These are phyloP conservation scores for Corymbia citriodora DNA, from an alignment of 441 rosid genomes.

Conservation along the genomic window DNA sequence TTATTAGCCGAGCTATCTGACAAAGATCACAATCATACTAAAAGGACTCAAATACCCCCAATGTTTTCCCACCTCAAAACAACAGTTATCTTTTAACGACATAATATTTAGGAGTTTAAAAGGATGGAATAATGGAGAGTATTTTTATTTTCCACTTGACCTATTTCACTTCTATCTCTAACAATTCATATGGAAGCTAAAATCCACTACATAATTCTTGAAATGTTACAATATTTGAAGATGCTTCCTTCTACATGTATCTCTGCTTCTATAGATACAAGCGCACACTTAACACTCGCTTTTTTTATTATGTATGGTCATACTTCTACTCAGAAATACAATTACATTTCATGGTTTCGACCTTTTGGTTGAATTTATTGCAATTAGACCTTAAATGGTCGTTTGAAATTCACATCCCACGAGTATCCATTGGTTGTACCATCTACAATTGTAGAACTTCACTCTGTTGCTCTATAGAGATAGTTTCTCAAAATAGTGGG, in stretches of 20 bases:
- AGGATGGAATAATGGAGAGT: neutral
- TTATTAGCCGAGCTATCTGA: neutral
- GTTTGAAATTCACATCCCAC: neutral
- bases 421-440: neutral
- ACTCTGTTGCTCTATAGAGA: fast-evolving
- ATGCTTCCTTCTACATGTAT: neutral
- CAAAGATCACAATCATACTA: neutral
- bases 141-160: neutral
- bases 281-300: neutral
- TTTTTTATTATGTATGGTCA: neutral
- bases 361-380: neutral
- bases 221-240: neutral
- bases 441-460: neutral
- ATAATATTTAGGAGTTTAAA: neutral
- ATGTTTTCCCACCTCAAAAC: no score
- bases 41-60: no score
- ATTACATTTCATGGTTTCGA: neutral
- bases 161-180: neutral
- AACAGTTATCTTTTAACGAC: neutral
- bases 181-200: neutral
- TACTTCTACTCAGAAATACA: neutral
- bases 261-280: fast-evolving
- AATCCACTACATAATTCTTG: neutral
- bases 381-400: neutral
- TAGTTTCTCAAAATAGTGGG: neutral